Percentiles rank a stretch among this genome's conserved stretches.
Conservation (phyloP, 345 rosid genomes). For the Lepidium africanum region DNA sequence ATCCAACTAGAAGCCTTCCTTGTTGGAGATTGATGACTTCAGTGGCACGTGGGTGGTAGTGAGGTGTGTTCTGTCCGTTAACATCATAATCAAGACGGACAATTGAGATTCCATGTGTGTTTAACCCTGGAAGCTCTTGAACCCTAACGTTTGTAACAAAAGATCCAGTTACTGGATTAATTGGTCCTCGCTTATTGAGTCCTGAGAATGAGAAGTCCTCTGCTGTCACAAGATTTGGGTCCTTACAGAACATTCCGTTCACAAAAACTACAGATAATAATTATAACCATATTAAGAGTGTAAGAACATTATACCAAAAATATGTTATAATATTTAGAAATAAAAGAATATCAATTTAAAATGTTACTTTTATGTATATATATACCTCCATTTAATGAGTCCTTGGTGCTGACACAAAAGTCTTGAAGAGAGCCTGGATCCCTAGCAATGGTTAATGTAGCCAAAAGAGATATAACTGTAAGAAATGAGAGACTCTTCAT, state of each 20-base stretch:
- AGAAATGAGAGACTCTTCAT: not conserved
- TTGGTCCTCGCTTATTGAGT: not conserved
- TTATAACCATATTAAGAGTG: not conserved
- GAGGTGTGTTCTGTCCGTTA: conserved; percentile 17
- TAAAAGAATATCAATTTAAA: too few species aligned
- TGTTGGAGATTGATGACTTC: conserved; percentile 9
- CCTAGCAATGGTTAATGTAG: not conserved
- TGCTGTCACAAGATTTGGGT: not conserved
- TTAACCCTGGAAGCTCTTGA: not conserved
- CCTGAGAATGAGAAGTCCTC: conserved; percentile 13
- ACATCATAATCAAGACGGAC: conserved; percentile 12
- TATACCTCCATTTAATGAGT: not conserved
- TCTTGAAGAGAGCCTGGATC: too few species aligned
- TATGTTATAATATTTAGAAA: too few species aligned
- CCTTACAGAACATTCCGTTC: conserved; percentile 12
- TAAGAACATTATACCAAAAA: too few species aligned
- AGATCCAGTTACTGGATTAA: not conserved
- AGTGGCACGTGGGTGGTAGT: conserved; percentile 27
- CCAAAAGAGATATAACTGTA: not conserved
- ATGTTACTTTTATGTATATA: too few species aligned
- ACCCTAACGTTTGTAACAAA: not conserved
- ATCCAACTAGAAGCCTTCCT: conserved; percentile 14
- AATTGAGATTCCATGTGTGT: conserved; percentile 22
- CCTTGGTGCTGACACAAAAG: too few species aligned
- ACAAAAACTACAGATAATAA: conserved; percentile 1